phyloP scores from a whole-genome alignment of 2,329 filamentous ascomycete species.

The Macrophomina pseudophaseolina region DNA sequence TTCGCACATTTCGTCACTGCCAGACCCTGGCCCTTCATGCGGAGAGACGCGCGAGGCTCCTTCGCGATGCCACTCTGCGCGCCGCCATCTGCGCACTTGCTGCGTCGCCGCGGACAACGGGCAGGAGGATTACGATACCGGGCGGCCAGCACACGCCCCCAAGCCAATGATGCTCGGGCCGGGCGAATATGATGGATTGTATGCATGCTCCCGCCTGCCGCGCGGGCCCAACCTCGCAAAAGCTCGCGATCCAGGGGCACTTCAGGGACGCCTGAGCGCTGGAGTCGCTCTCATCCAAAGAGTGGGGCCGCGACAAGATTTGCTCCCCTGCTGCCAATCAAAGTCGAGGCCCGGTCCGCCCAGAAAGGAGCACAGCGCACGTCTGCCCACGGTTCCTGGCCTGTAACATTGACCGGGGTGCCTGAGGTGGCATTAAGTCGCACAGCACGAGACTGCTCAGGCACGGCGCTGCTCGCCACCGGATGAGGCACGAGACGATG shows the following conservation, averaged over 20 bases:
- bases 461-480: slow-evolving; percentile 24
- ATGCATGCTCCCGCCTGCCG: slow-evolving; percentile 13
- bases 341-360: too few species aligned
- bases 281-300: slow-evolving; percentile 7
- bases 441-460: slow-evolving; percentile 24
- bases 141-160: background rate
- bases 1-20: slow-evolving; percentile 19
- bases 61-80: slow-evolving; percentile 1
- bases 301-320: slow-evolving; percentile 16
- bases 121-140: slow-evolving; percentile 5
- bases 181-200: background rate
- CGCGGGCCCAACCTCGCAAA: slow-evolving; percentile 12
- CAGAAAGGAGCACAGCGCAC: background rate
- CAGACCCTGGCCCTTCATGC: slow-evolving; percentile 10
- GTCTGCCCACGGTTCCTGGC: slow-evolving; percentile 13
- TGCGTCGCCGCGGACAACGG: background rate
- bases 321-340: background rate
- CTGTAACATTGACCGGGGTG: slow-evolving; percentile 9
- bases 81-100: background rate
- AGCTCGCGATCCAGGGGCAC: slow-evolving; percentile 17
- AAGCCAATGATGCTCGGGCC: slow-evolving; percentile 3
- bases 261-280: slow-evolving; percentile 18
- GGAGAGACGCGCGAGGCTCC: background rate
- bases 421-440: background rate
- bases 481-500: slow-evolving; percentile 9